Base-by-base conservation (phyloP, 257 asterid species). In the Ocimum tenuiflorum region DNA sequence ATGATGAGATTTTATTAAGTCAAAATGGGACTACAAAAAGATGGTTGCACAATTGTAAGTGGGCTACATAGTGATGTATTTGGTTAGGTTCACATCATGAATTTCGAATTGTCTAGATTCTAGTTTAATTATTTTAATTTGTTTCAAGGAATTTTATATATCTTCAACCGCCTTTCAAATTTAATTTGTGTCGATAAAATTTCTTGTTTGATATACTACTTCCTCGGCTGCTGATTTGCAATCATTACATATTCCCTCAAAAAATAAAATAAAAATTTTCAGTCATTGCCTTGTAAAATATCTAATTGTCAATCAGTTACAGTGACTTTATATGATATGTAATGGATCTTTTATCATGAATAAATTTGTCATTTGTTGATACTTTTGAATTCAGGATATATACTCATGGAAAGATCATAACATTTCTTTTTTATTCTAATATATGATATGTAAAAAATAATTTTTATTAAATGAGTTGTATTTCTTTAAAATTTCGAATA, bases 1-100 rank as follows among this genome's bases (percentile, higher is more conserved):
- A 68, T 73, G 65, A 73, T 60, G 47, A 35, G 43, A 66, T 41
- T 73, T 57, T 66, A 59, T 59, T 73, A 74, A 74, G 78, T 61
- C 74, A 74, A 74, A 61, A 51, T 60, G 38, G 70, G 60, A n/a
- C n/a, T 33, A 55, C 61, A 67, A 61, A 60, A 74, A 68, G 74
- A 63, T 68, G 61, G 55, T 68, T 45, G 71, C 71, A 68, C 78
- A 68, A 67, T 3, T 72, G 57, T 45, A 49, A 65, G 77, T 72
- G 77, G 77, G 38, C 33, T 41, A 46, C 6, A 31, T 8, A 38
- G 8, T 49, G 43, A 58, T 50, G 6, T 43, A 31, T 22, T 62
- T 69, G 7, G 14, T 63, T 22, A 55, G 46, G 67, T 63, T 55
- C 47, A 7, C 31, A 45, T 63, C 59, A 33, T 33, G 49, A 1